These are phyloP conservation scores for Zygotorulaspora danielsina DNA, from an alignment of 805 yeast species.

Conservation along the genomic window DNA sequence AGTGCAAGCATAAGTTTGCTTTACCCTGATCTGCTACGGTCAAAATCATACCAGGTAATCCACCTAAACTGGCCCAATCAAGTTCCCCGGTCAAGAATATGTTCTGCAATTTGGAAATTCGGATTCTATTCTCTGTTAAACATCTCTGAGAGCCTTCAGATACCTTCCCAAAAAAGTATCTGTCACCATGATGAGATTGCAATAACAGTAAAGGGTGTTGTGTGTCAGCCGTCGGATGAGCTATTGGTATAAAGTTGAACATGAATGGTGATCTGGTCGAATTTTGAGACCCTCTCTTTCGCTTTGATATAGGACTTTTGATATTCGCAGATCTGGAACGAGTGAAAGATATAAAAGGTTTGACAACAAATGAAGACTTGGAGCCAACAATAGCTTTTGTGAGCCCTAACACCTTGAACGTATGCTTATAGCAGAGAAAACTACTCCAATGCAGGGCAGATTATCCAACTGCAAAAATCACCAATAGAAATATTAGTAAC, in stretches of 20 bases:
- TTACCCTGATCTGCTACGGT: constrained; percentile 78
- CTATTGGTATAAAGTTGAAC: constrained; percentile 49
- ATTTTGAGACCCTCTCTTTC: constrained; percentile 5
- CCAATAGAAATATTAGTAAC: too few species aligned
- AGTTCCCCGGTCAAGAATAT: constrained; percentile 77
- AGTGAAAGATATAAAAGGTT: background rate
- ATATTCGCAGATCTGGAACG: background rate
- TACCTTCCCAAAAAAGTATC: constrained; percentile 69
- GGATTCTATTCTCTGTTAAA: constrained; percentile 55
- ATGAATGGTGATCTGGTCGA: constrained; percentile 28
- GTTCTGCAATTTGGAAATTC: constrained; percentile 54
- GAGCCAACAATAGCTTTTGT: constrained; percentile 4
- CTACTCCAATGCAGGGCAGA: background rate
- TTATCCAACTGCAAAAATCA: too few species aligned
- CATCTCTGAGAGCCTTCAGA: constrained; percentile 86
- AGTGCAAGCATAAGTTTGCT: constrained; percentile 49
- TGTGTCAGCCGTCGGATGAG: constrained; percentile 62
- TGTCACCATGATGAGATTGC: constrained; percentile 36
- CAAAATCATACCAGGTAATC: constrained; percentile 82
- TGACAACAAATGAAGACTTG: background rate
- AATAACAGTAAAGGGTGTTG: constrained; percentile 53
- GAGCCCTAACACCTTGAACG: constrained; percentile 13
- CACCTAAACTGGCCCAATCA: constrained; percentile 79
- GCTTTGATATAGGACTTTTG: background rate
- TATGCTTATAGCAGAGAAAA: background rate